Conservation (phyloP, 331 rosid species). For the Phaseolus coccineus region DNA sequence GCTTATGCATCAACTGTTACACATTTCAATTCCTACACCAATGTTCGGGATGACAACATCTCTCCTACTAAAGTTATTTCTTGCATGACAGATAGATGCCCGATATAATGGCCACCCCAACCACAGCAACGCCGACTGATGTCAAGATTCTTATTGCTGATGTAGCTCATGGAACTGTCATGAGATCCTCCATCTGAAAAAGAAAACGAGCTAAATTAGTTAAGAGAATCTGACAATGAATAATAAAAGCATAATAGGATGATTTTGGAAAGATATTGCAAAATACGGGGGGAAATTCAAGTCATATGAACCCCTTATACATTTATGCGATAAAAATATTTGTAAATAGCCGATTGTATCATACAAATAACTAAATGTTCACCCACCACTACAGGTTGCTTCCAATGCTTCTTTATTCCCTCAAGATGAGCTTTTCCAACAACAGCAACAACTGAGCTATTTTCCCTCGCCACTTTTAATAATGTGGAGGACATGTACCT, state of each 20-base stretch:
- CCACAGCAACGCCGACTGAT: slow-evolving; percentile 67
- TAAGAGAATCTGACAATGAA: slow-evolving; percentile 22
- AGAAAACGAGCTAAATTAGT: neutral
- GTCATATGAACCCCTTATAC: neutral
- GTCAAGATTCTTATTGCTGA: slow-evolving; percentile 56
- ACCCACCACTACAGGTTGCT: slow-evolving; percentile 83
- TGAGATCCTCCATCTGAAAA: slow-evolving; percentile 73
- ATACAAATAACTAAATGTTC: slow-evolving; percentile 34
- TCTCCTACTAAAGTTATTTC: slow-evolving; percentile 53
- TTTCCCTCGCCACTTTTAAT: slow-evolving; percentile 70
- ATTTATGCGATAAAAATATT: neutral
- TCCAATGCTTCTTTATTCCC: slow-evolving; percentile 88
- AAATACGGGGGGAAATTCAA: neutral
- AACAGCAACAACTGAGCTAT: slow-evolving; percentile 81
- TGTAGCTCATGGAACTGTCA: slow-evolving; percentile 60
- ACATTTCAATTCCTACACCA: slow-evolving; percentile 18
- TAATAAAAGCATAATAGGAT: slow-evolving; percentile 4
- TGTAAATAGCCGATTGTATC: neutral
- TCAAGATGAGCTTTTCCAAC: slow-evolving; percentile 91
- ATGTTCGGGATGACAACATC: slow-evolving; percentile 4
- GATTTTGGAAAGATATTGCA: neutral
- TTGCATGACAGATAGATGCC: slow-evolving; percentile 76
- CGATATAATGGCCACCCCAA: slow-evolving; percentile 73
- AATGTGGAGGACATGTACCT: slow-evolving; percentile 90
- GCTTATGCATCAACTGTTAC: slow-evolving; percentile 20